A percentile compares a stretch with the other conserved stretches of the same genome.
These are phyloP conservation scores for Quercus cerris DNA, from an alignment of 306 rosid genomes.

Conservation along the genomic window DNA sequence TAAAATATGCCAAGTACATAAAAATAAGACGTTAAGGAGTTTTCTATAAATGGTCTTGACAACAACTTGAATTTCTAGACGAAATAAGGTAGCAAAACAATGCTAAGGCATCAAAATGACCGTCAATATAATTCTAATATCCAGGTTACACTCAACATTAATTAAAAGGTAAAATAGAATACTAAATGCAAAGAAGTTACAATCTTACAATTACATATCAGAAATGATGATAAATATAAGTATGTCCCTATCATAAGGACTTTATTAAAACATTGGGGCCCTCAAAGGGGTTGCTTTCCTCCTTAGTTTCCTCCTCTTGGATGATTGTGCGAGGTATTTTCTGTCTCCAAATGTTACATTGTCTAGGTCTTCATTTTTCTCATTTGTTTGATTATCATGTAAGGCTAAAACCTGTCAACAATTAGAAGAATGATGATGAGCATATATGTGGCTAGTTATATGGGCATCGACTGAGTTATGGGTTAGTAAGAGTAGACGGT, in stretches of 20 bases:
- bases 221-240: no score
- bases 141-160: no score
- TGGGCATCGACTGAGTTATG: no score
- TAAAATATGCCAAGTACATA: no score
- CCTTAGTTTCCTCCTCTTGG: slow-evolving; percentile 12
- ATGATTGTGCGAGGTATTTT: neutral
- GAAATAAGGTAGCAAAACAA: neutral
- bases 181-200: no score
- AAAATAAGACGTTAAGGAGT: no score
- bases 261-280: slow-evolving; percentile 26
- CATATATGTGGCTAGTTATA: neutral
- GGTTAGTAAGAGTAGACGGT: no score
- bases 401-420: slow-evolving; percentile 9
- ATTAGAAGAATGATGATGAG: neutral
- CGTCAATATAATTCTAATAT: no score
- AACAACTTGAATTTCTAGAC: neutral
- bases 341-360: neutral
- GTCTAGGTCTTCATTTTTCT: neutral
- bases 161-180: no score
- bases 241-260: neutral
- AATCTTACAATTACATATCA: no score
- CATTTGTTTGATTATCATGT: neutral
- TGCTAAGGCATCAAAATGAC: no score
- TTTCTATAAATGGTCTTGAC: no score
- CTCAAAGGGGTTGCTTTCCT: slow-evolving; percentile 31